phyloP scores from a whole-genome alignment of 192 early-diverging fungal species.

The Paraglomus brasilianum region DNA sequence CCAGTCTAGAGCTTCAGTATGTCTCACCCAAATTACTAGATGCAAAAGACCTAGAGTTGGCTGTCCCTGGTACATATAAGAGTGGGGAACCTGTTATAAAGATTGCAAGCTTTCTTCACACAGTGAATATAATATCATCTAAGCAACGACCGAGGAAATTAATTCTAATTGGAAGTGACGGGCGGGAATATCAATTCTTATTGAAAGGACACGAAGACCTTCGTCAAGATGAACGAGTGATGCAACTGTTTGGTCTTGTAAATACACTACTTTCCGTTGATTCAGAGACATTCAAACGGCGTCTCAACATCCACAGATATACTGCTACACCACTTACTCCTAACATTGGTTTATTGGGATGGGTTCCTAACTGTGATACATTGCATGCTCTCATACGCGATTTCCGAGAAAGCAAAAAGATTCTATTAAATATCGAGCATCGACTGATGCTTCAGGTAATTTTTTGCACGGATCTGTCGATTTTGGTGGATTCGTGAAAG shows the following conservation, averaged over 20 bases:
- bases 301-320: conserved; percentile 87
- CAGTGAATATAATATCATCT: conserved; percentile 81
- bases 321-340: conserved; percentile 92
- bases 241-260: conserved; percentile 97
- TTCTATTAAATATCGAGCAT: conserved; percentile 87
- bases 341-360: conserved; percentile 93
- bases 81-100: conserved; percentile 82
- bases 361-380: conserved; percentile 88
- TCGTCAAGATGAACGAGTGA: conserved; percentile 97
- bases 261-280: conserved; percentile 84
- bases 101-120: conserved; percentile 83
- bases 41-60: conserved; percentile 82
- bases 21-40: conserved; percentile 85
- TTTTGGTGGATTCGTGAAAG: background rate
- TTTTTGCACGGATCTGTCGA: background rate
- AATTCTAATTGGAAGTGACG: conserved; percentile 84
- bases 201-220: conserved; percentile 98
- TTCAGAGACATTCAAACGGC: conserved; percentile 85
- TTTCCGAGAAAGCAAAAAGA: conserved; percentile 80
- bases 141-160: conserved; percentile 91
- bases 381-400: conserved; percentile 82
- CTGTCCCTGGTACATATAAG: conserved; percentile 86
- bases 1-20: conserved; percentile 82
- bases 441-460: conserved; percentile 76
- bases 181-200: conserved; percentile 84